Evolutionary conservation across 495 filamentous ascomycete genomes (phyloP), one percentile per base, ranked within the genome.

Genomic region (Neurospora tetraspora): DNA sequence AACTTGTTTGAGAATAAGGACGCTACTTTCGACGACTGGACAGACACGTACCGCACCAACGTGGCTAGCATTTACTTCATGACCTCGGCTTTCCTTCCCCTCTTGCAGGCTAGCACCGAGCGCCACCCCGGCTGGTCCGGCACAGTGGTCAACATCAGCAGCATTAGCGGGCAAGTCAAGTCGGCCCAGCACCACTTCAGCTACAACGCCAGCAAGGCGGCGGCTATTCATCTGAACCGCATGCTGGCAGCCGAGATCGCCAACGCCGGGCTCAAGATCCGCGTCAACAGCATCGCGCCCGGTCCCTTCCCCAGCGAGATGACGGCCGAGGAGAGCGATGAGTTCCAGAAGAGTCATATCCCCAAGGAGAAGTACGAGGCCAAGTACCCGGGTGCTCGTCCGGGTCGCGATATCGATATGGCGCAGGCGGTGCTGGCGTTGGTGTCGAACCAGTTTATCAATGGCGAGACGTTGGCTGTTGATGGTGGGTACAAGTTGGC

Each of bases 321-420:
- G 89, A 92, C 90, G 70, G 82, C 87, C 53, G 84, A 84, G 65
- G 81, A 83, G 72, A 86, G 83, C 71, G 87, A 88, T 34, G 83
- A 87, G 20, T 80, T 80, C 37, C 85, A 93, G 78, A 93, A 93
- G 88, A 92, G 87, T 75, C 77, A 82, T 5, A 76, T 94, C 5
- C 83, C 86, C 0, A 84, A 85, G 71, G 87, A 91, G 72, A 89
- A 91, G 80, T 91, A 87, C 71, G 80, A 84, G 74, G 78, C 81
- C 27, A 87, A 87, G 77, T 82, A 92, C 5, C 90, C 91, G 0
- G 86, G 87, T 0, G 75, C 79, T 2, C 79, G 92, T 10, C 90
- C 91, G 0, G 91, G 91, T 0, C 88, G 88, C 42, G 92, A 94
- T 78, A 82, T 89, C 40, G 92, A 94, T 77, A 94, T 94, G 91